Conservation (phyloP, 1,284 basidiomycete genomes). For the Malassezia sympodialis region DNA sequence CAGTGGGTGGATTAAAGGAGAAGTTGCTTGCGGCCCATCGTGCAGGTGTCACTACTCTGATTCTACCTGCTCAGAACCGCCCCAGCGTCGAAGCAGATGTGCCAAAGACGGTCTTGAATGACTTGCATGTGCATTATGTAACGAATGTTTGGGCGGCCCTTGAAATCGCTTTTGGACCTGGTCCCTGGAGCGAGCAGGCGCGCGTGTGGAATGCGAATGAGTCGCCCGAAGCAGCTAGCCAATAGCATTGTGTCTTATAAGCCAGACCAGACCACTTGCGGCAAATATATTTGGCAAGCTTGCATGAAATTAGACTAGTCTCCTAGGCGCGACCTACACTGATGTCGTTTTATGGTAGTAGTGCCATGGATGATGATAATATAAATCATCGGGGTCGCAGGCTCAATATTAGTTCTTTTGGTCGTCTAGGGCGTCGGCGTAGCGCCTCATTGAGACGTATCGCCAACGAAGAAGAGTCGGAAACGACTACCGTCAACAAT, state of each 20-base stretch:
- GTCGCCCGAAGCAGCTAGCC: constrained; percentile 6
- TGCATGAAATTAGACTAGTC: background rate
- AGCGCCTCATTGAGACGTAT: background rate
- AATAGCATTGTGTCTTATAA: background rate
- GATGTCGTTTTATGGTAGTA: background rate
- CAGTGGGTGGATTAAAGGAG: constrained; percentile 46
- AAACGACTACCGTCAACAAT: background rate
- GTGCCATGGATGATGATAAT: background rate
- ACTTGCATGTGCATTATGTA: constrained; percentile 45
- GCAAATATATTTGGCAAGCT: background rate
- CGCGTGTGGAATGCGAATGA: constrained; percentile 20
- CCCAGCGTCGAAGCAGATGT: constrained; percentile 47
- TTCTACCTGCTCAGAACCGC: constrained; percentile 43
- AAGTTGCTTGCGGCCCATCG: constrained; percentile 46
- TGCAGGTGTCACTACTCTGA: constrained; percentile 38
- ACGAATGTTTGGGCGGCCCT: constrained; percentile 44
- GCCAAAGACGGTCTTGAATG: constrained; percentile 39
- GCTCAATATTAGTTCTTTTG: background rate
- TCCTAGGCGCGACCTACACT: background rate
- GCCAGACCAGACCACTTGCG: background rate
- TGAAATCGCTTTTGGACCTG: constrained; percentile 43
- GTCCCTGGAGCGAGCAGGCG: constrained; percentile 37
- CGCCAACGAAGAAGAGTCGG: background rate
- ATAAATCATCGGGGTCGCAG: background rate
- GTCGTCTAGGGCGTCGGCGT: background rate